Conservation (phyloP, 306 rosid species). For the Pyrus betulifolia region DNA sequence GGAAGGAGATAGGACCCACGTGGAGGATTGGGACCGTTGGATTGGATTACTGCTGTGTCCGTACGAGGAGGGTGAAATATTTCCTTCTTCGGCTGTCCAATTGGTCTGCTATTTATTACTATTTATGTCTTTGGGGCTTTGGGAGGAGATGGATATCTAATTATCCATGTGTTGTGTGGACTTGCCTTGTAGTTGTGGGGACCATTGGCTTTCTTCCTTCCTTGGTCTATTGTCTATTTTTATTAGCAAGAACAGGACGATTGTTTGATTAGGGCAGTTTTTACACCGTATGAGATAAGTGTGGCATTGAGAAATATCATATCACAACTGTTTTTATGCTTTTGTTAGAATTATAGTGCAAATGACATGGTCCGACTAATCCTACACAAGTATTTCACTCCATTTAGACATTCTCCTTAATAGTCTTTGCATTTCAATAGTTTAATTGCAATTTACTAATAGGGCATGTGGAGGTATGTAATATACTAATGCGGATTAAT, state of each 20-base stretch:
- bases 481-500: background rate
- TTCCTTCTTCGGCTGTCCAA: conserved; percentile 31
- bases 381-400: too few relatives aligned
- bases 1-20: background rate
- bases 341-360: too few relatives aligned
- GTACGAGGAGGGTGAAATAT: conserved; percentile 8
- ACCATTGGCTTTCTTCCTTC: background rate
- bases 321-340: too few relatives aligned
- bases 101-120: conserved; percentile 18
- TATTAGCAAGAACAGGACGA: background rate
- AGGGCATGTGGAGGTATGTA: too few relatives aligned
- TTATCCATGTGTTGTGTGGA: background rate
- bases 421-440: too few relatives aligned
- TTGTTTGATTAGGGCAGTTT: too few relatives aligned
- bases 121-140: background rate
- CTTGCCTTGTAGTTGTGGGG: background rate
- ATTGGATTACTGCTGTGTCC: background rate
- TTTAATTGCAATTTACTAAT: too few relatives aligned
- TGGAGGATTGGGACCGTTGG: background rate
- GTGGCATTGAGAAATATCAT: background rate
- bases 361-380: too few relatives aligned
- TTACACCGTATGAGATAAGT: background rate
- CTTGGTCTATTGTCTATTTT: background rate
- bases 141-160: background rate
- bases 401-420: too few relatives aligned